Evolutionary conservation across 2,329 filamentous ascomycete species (phyloP).

Genomic region (Corinectria fuckeliana): DNA sequence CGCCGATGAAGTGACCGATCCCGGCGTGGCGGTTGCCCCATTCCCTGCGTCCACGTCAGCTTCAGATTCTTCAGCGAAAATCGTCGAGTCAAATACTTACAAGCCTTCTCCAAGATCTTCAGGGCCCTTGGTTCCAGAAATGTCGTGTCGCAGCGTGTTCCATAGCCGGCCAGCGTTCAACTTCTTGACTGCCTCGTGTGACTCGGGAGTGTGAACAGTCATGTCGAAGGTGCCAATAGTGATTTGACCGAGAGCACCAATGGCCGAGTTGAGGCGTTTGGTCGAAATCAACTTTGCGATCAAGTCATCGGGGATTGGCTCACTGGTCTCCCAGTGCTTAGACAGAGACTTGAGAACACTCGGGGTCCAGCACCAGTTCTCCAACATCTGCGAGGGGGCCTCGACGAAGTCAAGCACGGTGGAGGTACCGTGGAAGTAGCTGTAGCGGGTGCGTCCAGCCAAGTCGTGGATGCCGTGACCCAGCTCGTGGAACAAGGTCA

Average conservation of each 20-base stretch:
- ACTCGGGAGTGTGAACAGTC: constrained; percentile 74
- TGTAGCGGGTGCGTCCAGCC: constrained; percentile 66
- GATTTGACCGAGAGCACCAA: constrained; percentile 79
- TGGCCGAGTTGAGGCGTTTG: constrained; percentile 81
- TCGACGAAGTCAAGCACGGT: constrained; percentile 75
- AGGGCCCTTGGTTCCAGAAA: constrained; percentile 76
- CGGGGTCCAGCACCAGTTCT: constrained; percentile 78
- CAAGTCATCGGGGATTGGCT: constrained; percentile 76
- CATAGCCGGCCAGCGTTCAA: constrained; percentile 71
- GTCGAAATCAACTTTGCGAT: constrained; percentile 77
- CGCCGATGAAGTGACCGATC: constrained; percentile 83
- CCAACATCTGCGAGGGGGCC: constrained; percentile 75
- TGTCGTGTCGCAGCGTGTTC: constrained; percentile 75
- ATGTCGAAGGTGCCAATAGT: constrained; percentile 87
- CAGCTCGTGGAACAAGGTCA: constrained; percentile 81
- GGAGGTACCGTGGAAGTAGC: constrained; percentile 71
- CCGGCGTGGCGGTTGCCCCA: constrained; percentile 83
- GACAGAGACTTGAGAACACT: constrained; percentile 70
- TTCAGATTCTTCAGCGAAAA: background rate
- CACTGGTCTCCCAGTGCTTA: constrained; percentile 73
- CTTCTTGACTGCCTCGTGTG: constrained; percentile 71
- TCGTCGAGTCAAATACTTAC: constrained; percentile 47
- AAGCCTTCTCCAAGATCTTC: constrained; percentile 66
- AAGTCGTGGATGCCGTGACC: constrained; percentile 76
- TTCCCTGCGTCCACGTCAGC: constrained; percentile 50